Conservation (phyloP, 306 rosid species). For the Castanea mollissima region DNA sequence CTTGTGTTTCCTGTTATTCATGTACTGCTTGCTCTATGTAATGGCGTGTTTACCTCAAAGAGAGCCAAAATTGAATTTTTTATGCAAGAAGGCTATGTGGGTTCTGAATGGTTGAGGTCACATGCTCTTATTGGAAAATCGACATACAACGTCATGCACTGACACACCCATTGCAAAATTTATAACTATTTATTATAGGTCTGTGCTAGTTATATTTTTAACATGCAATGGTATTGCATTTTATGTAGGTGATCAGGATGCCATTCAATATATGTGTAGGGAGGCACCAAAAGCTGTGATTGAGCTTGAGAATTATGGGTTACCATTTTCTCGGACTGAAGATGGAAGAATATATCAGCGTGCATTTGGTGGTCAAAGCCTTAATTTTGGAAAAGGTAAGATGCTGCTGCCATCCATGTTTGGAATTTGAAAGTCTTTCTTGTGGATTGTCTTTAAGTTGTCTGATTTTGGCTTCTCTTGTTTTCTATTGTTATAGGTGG, state of each 20-base stretch:
- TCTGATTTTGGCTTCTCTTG: conserved; percentile 21
- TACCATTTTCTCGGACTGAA: conserved; percentile 86
- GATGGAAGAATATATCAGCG: conserved; percentile 92
- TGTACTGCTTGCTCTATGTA: neutral
- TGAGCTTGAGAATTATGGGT: conserved; percentile 87
- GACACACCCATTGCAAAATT: neutral
- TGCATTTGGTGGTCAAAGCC: conserved; percentile 97
- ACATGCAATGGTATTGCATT: conserved; percentile 23
- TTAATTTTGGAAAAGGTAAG: conserved; percentile 85
- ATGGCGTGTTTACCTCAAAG: conserved; percentile 16
- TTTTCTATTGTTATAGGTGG: conserved; percentile 59
- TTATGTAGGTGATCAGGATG: conserved; percentile 87
- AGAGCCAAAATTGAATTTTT: neutral
- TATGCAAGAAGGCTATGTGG: conserved; percentile 1
- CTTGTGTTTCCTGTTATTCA: neutral
- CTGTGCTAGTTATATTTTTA: conserved; percentile 2
- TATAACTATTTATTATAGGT: neutral
- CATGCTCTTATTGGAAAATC: neutral
- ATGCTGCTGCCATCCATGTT: conserved; percentile 3
- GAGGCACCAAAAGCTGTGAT: conserved; percentile 97
- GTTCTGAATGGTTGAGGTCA: neutral
- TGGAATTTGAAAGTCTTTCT: conserved; percentile 10
- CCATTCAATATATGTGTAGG: conserved; percentile 93
- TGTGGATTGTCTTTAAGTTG: neutral
- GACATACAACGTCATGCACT: neutral